These are phyloP conservation scores for Phytophthora aleatoria DNA, from an alignment of 352 stramenopile species.

Conservation along the genomic window DNA sequence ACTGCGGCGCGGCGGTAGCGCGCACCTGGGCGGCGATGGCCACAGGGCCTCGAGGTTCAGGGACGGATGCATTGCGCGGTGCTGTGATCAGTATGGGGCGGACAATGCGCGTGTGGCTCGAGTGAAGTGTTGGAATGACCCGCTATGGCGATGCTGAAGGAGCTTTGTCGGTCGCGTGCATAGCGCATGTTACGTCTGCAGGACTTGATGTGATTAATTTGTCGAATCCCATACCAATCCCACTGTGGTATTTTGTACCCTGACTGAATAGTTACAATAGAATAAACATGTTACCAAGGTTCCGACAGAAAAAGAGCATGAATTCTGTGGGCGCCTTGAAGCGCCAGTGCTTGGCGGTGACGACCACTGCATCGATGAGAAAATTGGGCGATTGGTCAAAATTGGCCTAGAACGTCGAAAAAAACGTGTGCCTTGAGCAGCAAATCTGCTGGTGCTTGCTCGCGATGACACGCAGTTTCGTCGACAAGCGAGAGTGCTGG, in stretches of 20 bases:
- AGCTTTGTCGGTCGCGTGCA: slow-evolving; percentile 4
- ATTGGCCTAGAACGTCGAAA: neutral
- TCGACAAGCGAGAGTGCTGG: slow-evolving; percentile 13
- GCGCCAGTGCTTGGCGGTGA: slow-evolving; percentile 19
- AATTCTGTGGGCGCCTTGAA: slow-evolving; percentile 25
- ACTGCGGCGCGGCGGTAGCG: slow-evolving; percentile 16
- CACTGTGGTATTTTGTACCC: neutral
- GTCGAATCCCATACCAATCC: neutral
- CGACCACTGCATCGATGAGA: slow-evolving; percentile 13
- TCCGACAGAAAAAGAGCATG: slow-evolving; percentile 4
- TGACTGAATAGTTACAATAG: neutral
- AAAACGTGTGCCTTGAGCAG: neutral
- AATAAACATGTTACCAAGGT: neutral
- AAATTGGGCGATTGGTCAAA: slow-evolving; percentile 13
- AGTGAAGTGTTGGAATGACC: slow-evolving; percentile 3
- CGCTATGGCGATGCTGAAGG: neutral
- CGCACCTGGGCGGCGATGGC: slow-evolving; percentile 26
- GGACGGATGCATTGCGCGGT: slow-evolving; percentile 15
- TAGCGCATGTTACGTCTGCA: neutral
- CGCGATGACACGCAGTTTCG: slow-evolving; percentile 18
- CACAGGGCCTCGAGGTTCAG: slow-evolving; percentile 32
- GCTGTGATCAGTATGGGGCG: neutral
- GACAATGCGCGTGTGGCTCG: slow-evolving; percentile 8
- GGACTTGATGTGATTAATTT: slow-evolving; percentile 1
- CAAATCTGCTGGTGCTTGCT: neutral